Conservation (phyloP, 2,329 filamentous ascomycete species). For the Colletotrichum musicola region DNA sequence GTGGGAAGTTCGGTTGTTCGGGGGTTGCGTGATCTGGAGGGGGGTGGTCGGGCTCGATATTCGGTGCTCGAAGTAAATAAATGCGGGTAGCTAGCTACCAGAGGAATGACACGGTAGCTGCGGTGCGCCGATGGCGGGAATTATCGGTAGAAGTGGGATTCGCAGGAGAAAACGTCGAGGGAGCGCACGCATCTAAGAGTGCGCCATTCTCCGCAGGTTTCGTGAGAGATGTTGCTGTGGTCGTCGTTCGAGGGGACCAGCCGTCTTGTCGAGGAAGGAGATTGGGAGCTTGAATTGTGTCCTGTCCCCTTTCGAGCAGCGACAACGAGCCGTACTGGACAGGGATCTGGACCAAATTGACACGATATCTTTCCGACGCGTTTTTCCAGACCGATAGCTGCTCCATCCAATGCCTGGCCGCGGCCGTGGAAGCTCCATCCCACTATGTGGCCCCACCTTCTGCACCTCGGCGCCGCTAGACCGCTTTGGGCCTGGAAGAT, state of each 20-base stretch:
- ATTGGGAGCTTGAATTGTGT: constrained; percentile 34
- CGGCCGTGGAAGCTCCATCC: constrained; percentile 1
- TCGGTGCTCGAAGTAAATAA: constrained; percentile 24
- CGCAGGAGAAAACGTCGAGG: constrained; percentile 4
- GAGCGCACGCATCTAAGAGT: constrained; percentile 33
- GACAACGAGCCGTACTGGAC: constrained; percentile 25
- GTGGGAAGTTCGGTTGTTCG: neutral
- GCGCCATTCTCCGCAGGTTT: constrained; percentile 30
- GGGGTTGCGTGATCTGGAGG: constrained; percentile 1
- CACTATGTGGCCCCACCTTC: neutral
- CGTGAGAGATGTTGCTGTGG: neutral
- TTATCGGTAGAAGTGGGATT: constrained; percentile 1
- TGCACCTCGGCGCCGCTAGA: neutral
- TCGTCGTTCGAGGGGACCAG: constrained; percentile 11
- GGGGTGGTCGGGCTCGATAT: neutral
- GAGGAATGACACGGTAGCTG: constrained; percentile 4
- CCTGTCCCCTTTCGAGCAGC: constrained; percentile 35
- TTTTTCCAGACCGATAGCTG: constrained; percentile 36
- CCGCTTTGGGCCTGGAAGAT: neutral
- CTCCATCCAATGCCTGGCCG: constrained; percentile 3
- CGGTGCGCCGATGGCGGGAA: constrained; percentile 15
- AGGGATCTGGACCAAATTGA: constrained; percentile 39
- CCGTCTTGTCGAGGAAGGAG: constrained; percentile 17
- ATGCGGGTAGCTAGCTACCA: constrained; percentile 28
- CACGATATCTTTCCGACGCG: constrained; percentile 41